Conservation (phyloP, 306 rosid genomes). For the Rosa chinensis region DNA sequence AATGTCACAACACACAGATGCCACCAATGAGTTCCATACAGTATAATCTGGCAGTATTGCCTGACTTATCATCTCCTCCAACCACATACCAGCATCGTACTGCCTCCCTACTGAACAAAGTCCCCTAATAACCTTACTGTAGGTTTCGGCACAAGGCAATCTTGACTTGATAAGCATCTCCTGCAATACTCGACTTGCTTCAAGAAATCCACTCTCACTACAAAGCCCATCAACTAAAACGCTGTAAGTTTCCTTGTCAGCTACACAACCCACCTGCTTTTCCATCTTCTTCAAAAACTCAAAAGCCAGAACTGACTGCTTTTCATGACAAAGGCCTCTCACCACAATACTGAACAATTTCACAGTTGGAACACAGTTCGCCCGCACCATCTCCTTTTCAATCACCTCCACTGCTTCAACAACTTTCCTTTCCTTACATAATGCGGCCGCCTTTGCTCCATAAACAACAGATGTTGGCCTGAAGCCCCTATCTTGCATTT, state of each 20-base stretch:
- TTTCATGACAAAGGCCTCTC: conserved; percentile 31
- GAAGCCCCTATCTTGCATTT: conserved; percentile 34
- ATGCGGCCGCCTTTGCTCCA: conserved; percentile 37
- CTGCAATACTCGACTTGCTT: conserved; percentile 32
- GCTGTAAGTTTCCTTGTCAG: conserved; percentile 29
- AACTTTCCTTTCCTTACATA: conserved; percentile 34
- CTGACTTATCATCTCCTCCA: conserved; percentile 43
- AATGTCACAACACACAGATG: conserved; percentile 30
- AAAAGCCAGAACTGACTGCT: conserved; percentile 26
- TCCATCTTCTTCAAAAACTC: conserved; percentile 35
- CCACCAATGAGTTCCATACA: conserved; percentile 41
- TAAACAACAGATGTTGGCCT: conserved; percentile 31
- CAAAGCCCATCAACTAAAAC: conserved; percentile 36
- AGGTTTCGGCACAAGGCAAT: conserved; percentile 30
- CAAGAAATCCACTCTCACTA: conserved; percentile 26
- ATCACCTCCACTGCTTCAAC: conserved; percentile 39
- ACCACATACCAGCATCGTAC: conserved; percentile 40
- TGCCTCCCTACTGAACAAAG: conserved; percentile 37
- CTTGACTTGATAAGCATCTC: conserved; percentile 36
- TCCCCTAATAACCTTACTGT: conserved; percentile 29
- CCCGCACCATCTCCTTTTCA: conserved; percentile 33
- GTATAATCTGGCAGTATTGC: conserved; percentile 28
- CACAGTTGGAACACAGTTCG: conserved; percentile 31
- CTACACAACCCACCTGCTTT: conserved; percentile 29
- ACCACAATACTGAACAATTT: conserved; percentile 23